Base-by-base conservation (phyloP, 1,284 basidiomycete genomes). In the Termitomyces sp. region DNA sequence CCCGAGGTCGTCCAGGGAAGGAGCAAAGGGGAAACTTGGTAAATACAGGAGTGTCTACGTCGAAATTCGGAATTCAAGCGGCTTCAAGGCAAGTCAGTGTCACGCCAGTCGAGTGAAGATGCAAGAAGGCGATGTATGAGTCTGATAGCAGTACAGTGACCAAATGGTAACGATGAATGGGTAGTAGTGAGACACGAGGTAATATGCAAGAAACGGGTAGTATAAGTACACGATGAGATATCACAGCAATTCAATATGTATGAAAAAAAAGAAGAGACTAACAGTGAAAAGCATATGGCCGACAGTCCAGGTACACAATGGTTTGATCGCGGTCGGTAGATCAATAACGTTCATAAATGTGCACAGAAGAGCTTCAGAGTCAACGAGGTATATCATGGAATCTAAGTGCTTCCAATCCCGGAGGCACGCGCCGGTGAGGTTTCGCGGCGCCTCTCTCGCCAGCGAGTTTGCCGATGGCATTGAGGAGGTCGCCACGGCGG, bases 381-480 rank as follows among this genome's bases (percentile, higher is more conserved):
- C 21, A 41, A 19, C 49, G 49, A 39, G 49, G 49, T 19, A 50
- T 41, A 24, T 50, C 38, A 5, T 21, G 38, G 9, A 50, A 13
- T 5, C 49, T 28, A 12, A 50, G 49, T 9, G 49, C 49, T 41
- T 50, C 49, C 38, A 50, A 41, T 50, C 49, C 49, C 9, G 36
- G 49, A 4, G 48, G 52, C n/a, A 44, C 50, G 5, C 54, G 58
- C 26, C 60, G 60, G 28, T 53, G 55, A n/a, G 67, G 68, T 52
- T 68, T 71, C 31, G 71, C 68, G 8, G 68, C 63, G 31, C 67
- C 69, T 15, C 69, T 67, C 56, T 76, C 75, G 31, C 75, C 71
- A 3, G 83, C 86, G 50, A 89, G 79, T 68, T 87, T 86, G 67
- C 84, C 85, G 66, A 91, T 90, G 10, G 88, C 82, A 59, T 88